A percentile compares a stretch with the other conserved stretches of the same genome.
Conservation (phyloP, 495 filamentous ascomycete species). For the Collariella sp. region DNA sequence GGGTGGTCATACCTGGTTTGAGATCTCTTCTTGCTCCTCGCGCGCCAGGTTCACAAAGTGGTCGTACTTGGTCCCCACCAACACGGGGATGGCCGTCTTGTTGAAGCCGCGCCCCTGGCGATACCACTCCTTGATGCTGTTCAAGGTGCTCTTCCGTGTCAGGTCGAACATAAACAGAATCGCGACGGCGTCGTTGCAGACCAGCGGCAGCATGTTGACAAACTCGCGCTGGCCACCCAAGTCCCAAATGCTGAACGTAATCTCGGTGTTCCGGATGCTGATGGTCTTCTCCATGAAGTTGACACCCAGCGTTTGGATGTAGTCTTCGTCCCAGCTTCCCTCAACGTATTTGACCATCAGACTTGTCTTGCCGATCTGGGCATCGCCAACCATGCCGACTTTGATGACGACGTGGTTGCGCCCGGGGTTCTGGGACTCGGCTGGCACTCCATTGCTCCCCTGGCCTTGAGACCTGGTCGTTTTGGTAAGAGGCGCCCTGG, state of each 20-base stretch:
- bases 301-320: conserved; percentile 96
- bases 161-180: conserved; percentile 99
- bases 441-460: conserved; percentile 31
- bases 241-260: conserved; percentile 99
- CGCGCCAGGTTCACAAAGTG: conserved; percentile 97
- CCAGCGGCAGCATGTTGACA: conserved; percentile 96
- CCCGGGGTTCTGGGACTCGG: conserved; percentile 39
- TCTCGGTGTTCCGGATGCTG: conserved; percentile 98
- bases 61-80: conserved; percentile 97
- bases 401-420: conserved; percentile 96
- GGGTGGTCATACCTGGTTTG: conserved; percentile 62
- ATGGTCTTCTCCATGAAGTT: conserved; percentile 99
- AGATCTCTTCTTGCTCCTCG: conserved; percentile 97
- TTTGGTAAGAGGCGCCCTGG: conserved; percentile 22
- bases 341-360: conserved; percentile 99
- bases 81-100: conserved; percentile 95
- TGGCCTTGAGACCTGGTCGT: conserved; percentile 28
- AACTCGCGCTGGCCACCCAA: conserved; percentile 96
- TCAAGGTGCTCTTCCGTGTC: conserved; percentile 93
- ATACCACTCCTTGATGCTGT: conserved; percentile 99
- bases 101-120: conserved; percentile 96
- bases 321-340: conserved; percentile 98
- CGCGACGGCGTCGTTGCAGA: conserved; percentile 97
- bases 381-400: conserved; percentile 98
- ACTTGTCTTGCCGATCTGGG: conserved; percentile 97